phyloP scores from a whole-genome alignment of 2,329 filamentous ascomycete genomes.

The Cytospora paraplurivora region DNA sequence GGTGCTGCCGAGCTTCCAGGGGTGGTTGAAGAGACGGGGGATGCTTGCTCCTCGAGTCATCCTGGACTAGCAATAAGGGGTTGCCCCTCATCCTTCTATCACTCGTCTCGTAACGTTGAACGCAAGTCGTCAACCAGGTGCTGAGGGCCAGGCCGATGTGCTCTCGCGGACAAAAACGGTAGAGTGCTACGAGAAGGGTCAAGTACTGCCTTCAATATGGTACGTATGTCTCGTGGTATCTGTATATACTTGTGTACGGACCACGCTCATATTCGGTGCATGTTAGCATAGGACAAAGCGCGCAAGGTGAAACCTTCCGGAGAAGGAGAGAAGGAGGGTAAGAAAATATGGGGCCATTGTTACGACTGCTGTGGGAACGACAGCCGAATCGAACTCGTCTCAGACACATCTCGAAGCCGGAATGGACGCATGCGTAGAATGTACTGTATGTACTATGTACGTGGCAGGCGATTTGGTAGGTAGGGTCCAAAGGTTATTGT shows the following conservation, averaged over 20 bases:
- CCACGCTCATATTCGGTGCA: background rate
- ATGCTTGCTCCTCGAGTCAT: background rate
- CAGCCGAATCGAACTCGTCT: slow-evolving; percentile 1
- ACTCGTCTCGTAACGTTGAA: no score
- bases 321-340: slow-evolving; percentile 4
- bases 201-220: no score
- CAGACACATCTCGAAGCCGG: background rate
- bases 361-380: slow-evolving; percentile 4
- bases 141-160: background rate
- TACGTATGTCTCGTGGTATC: background rate
- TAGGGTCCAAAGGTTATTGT: background rate
- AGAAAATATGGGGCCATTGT: slow-evolving; percentile 5
- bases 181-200: no score
- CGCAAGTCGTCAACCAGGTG: no score
- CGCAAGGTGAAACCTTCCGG: slow-evolving; percentile 10
- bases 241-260: background rate
- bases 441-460: background rate
- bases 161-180: slow-evolving; percentile 1
- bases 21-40: background rate
- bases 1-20: background rate
- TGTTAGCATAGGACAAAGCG: slow-evolving; percentile 17
- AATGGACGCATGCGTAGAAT: background rate
- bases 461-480: background rate
- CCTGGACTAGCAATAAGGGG: background rate
- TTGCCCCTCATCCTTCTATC: background rate